Percentiles rank a stretch among this genome's conserved stretches.
Evolutionary conservation across 2,329 filamentous ascomycete species (phyloP).

Genomic region (Chalaropsis thielavioides): DNA sequence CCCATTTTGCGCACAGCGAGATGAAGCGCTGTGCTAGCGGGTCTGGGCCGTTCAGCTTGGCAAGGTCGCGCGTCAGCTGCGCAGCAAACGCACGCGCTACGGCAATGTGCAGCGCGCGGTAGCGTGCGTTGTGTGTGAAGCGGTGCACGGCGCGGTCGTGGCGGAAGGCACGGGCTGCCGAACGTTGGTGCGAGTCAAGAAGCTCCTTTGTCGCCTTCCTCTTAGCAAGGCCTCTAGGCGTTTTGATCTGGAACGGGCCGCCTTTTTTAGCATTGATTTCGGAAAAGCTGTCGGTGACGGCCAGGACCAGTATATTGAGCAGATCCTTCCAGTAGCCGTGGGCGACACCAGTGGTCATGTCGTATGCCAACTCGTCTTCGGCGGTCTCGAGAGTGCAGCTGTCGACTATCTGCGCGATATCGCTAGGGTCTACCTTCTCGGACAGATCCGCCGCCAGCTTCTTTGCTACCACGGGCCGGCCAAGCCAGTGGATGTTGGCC

Average conservation of each 20-base stretch:
- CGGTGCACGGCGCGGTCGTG: slow-evolving; percentile 29
- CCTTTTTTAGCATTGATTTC: neutral
- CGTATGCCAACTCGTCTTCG: slow-evolving; percentile 24
- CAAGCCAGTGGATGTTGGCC: slow-evolving; percentile 40
- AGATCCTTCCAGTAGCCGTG: slow-evolving; percentile 51
- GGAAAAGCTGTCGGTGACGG: slow-evolving; percentile 27
- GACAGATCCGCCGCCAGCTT: slow-evolving; percentile 25
- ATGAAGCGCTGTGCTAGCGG: slow-evolving; percentile 30
- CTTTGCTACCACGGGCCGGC: slow-evolving; percentile 41
- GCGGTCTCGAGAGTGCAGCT: slow-evolving; percentile 19
- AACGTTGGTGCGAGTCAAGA: neutral
- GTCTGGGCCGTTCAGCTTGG: slow-evolving; percentile 28
- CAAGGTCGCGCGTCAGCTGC: slow-evolving; percentile 36
- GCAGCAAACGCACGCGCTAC: slow-evolving; percentile 42
- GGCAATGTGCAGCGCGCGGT: slow-evolving; percentile 37
- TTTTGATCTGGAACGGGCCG: neutral
- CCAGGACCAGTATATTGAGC: slow-evolving; percentile 40
- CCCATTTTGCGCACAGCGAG: slow-evolving; percentile 47
- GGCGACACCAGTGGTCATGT: slow-evolving; percentile 30
- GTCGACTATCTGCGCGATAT: slow-evolving; percentile 23
- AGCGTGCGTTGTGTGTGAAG: slow-evolving; percentile 32
- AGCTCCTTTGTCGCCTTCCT: neutral
- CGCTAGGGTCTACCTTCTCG: slow-evolving; percentile 23
- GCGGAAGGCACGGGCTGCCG: slow-evolving; percentile 23
- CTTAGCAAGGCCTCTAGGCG: neutral